phyloP scores from a whole-genome alignment of 1,284 basidiomycete species.

The Cerioporus squamosus region DNA sequence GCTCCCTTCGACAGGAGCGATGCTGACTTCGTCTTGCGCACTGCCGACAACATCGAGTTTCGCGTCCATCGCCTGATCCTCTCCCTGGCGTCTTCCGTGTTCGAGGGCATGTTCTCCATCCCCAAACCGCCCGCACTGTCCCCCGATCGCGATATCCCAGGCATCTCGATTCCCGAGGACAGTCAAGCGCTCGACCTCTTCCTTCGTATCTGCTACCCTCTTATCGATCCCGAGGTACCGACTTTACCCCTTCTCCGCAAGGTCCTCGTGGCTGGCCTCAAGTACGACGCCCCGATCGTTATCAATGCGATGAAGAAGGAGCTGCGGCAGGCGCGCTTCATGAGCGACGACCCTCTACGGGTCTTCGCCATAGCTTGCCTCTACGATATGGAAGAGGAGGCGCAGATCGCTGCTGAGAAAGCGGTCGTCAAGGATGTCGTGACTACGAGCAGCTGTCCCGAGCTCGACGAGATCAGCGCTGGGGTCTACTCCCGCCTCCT shows the following conservation, averaged over 20 bases:
- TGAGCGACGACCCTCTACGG: slow-evolving; percentile 36
- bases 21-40: slow-evolving; percentile 47
- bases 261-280: slow-evolving; percentile 36
- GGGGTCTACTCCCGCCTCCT: slow-evolving; percentile 15
- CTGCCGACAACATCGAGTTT: slow-evolving; percentile 50
- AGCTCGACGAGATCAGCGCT: slow-evolving; percentile 2
- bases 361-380: slow-evolving; percentile 38
- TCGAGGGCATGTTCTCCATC: slow-evolving; percentile 22
- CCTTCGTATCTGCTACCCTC: slow-evolving; percentile 9
- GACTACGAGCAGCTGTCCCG: not conserved
- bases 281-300: slow-evolving; percentile 30
- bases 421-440: not conserved
- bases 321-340: slow-evolving; percentile 15
- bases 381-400: slow-evolving; percentile 8
- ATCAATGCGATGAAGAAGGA: not conserved
- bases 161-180: not conserved
- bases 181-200: not conserved
- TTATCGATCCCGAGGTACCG: not conserved
- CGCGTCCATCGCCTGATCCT: slow-evolving; percentile 44
- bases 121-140: slow-evolving; percentile 3
- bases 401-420: not conserved
- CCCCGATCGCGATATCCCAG: not conserved
- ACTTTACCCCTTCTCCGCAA: slow-evolving; percentile 22
- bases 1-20: not conserved
- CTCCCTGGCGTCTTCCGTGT: slow-evolving; percentile 17